phyloP scores from a whole-genome alignment of 768 basidiomycete genomes.

The Russula olivacea region DNA sequence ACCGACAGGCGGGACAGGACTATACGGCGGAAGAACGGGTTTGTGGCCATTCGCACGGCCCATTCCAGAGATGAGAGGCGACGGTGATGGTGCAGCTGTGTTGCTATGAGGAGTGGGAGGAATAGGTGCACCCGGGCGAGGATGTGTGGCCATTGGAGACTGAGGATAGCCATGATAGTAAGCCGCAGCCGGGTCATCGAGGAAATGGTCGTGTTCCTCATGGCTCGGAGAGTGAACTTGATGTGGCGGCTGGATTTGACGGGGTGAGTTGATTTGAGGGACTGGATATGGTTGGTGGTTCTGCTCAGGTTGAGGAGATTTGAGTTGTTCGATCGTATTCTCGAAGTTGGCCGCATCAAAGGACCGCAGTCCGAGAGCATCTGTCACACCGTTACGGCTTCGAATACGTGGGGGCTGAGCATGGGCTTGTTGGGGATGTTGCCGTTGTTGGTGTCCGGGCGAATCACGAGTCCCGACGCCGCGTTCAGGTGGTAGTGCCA shows the following conservation, averaged over 20 bases:
- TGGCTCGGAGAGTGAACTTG: conserved; percentile 33
- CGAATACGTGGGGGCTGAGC: conserved; percentile 17
- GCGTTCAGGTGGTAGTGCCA: conserved; percentile 15
- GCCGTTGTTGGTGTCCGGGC: conserved; percentile 8
- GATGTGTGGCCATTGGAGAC: conserved; percentile 33
- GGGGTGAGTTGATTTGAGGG: conserved; percentile 1
- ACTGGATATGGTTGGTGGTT: conserved; percentile 8
- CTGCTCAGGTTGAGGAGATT: conserved; percentile 4
- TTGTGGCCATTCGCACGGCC: conserved; percentile 35
- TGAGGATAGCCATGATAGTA: conserved; percentile 57
- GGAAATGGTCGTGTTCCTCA: conserved; percentile 54
- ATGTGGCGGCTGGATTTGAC: conserved; percentile 26
- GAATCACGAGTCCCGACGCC: conserved; percentile 8
- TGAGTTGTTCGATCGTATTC: conserved; percentile 21
- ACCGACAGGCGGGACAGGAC: conserved; percentile 52
- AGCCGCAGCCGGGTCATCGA: conserved; percentile 52
- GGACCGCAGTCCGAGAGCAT: conserved; percentile 21
- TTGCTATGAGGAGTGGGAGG: conserved; percentile 76
- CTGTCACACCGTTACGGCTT: conserved; percentile 24
- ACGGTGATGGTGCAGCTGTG: conserved; percentile 67
- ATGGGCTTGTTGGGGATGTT: conserved; percentile 9
- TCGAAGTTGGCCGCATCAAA: conserved; percentile 22
- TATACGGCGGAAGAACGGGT: conserved; percentile 39
- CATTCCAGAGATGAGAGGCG: conserved; percentile 52
- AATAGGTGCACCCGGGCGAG: conserved; percentile 66